Percentiles rank a stretch among this genome's conserved stretches.
These are phyloP conservation scores for Paecilomyces variotii DNA, from an alignment of 2,329 filamentous ascomycete species.

Conservation along the genomic window DNA sequence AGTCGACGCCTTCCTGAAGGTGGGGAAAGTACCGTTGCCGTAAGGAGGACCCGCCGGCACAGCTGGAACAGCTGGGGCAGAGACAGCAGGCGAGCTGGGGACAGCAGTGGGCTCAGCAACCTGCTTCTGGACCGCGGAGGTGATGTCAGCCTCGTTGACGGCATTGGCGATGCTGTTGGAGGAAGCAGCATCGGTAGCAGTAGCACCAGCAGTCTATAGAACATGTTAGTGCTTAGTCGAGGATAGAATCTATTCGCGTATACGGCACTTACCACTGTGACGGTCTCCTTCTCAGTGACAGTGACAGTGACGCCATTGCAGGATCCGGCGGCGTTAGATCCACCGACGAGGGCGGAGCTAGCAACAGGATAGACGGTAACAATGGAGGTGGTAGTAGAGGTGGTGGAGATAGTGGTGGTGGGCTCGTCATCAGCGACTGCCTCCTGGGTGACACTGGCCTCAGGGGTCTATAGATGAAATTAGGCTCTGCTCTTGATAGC, in stretches of 20 bases:
- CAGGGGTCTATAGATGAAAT: background rate
- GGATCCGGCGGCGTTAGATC: background rate
- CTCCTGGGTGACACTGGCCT: slow-evolving; percentile 1
- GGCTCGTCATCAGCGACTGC: slow-evolving; percentile 6
- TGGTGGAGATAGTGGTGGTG: slow-evolving; percentile 22
- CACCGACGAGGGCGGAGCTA: background rate
- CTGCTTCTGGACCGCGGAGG: background rate
- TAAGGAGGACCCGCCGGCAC: background rate
- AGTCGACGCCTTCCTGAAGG: slow-evolving; percentile 4
- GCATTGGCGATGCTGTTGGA: background rate
- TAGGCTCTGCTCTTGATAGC: background rate
- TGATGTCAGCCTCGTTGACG: background rate
- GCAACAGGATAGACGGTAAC: slow-evolving; percentile 13
- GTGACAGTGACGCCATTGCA: slow-evolving; percentile 16
- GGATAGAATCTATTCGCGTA: background rate
- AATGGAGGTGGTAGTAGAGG: slow-evolving; percentile 20
- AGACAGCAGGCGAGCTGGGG: background rate
- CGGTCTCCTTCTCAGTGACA: slow-evolving; percentile 26
- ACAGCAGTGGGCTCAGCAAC: background rate
- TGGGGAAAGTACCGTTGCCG: slow-evolving; percentile 7
- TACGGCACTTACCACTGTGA: slow-evolving; percentile 24
- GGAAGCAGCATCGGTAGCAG: background rate
- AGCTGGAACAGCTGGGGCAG: background rate
- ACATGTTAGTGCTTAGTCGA: background rate
- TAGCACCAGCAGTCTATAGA: background rate